phyloP scores from a whole-genome alignment of 2,329 filamentous ascomycete genomes.

The Fusarium newnesense region DNA sequence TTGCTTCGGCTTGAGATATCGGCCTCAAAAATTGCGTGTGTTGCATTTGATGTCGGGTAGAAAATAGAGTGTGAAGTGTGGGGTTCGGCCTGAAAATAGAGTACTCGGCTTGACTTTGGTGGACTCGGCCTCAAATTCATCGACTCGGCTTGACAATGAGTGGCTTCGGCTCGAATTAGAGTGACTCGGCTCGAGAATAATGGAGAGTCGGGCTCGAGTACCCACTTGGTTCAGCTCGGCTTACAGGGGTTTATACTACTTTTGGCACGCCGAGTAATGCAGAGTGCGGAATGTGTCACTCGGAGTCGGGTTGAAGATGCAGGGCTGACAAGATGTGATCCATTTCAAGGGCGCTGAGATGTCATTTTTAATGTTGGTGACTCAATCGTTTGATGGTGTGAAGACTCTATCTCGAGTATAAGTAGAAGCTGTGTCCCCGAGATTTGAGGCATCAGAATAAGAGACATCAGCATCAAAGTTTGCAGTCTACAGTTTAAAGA shows the following conservation, averaged over 20 bases:
- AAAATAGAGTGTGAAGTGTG: background rate
- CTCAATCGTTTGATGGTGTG: constrained; percentile 27
- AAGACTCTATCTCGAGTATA: constrained; percentile 8
- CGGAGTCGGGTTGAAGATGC: constrained; percentile 23
- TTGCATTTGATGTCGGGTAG: background rate
- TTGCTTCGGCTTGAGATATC: constrained; percentile 6
- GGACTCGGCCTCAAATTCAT: constrained; percentile 7
- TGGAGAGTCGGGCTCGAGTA: background rate
- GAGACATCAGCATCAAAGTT: constrained; percentile 3
- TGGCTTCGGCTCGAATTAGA: background rate
- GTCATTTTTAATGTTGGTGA: constrained; percentile 24
- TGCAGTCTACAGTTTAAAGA: constrained; percentile 5
- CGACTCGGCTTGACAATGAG: background rate
- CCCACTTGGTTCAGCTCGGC: constrained; percentile 33
- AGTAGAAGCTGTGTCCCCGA: constrained; percentile 21
- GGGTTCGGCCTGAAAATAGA: background rate
- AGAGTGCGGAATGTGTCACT: constrained; percentile 34
- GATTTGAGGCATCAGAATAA: background rate
- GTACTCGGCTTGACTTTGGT: constrained; percentile 9
- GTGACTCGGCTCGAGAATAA: background rate
- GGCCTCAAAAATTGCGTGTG: background rate
- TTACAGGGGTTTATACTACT: constrained; percentile 18
- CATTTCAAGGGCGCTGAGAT: constrained; percentile 24
- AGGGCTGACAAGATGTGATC: constrained; percentile 33
- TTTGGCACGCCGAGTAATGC: constrained; percentile 11